Conservation (phyloP, 495 filamentous ascomycete species). For the Aspergillus bertholletiae region DNA sequence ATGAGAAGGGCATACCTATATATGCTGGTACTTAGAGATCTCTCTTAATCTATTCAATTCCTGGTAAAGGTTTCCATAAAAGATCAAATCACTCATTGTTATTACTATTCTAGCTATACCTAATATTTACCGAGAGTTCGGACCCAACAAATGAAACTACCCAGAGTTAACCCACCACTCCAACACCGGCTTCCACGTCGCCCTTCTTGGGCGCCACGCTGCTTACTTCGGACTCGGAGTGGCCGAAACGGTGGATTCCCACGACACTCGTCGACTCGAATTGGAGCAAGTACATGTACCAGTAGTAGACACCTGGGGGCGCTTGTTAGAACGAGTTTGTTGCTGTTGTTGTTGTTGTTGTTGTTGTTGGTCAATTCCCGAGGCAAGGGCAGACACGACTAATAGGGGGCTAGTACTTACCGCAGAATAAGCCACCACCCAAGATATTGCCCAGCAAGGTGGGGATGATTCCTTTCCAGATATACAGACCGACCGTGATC, state of each 20-base stretch:
- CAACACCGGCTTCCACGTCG: conserved; percentile 26
- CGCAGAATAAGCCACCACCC: background rate
- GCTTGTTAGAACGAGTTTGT: conserved; percentile 8
- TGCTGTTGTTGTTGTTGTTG: no score
- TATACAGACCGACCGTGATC: conserved; percentile 52
- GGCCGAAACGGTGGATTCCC: conserved; percentile 9
- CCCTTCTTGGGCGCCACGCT: conserved; percentile 11
- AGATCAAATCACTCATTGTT: no score
- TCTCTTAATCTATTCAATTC: no score
- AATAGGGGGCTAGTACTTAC: no score
- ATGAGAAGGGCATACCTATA: no score
- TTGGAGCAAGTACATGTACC: conserved; percentile 46
- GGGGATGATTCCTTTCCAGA: conserved; percentile 64
- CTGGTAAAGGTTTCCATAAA: no score
- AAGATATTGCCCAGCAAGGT: conserved; percentile 52
- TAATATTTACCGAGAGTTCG: no score
- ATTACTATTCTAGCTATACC: no score
- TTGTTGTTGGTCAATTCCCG: no score
- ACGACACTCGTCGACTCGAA: conserved; percentile 19
- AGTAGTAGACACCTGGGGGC: conserved; percentile 48
- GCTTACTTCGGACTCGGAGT: background rate
- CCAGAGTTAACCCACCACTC: background rate
- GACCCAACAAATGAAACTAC: no score
- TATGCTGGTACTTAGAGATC: no score
- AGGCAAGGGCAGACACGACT: no score